phyloP scores from a whole-genome alignment of 192 early-diverging fungal species.

The Phycomyces nitens region DNA sequence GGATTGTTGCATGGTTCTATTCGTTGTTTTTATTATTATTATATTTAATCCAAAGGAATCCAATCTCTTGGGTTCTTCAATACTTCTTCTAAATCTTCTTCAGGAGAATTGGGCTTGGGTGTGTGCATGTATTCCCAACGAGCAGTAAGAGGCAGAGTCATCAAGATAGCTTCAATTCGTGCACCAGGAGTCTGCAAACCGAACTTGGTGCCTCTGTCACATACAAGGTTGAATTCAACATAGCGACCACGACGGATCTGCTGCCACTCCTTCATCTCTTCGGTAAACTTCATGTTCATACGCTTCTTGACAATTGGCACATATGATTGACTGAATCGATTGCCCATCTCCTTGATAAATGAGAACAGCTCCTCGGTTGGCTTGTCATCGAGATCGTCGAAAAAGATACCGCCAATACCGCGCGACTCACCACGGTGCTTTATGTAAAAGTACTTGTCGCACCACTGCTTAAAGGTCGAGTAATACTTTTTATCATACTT shows the following conservation, averaged over 20 bases:
- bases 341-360: constrained; percentile 83
- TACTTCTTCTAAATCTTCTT: constrained; percentile 74
- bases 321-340: constrained; percentile 79
- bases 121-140: constrained; percentile 92
- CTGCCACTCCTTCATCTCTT: constrained; percentile 87
- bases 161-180: constrained; percentile 92
- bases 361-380: constrained; percentile 71
- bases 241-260: constrained; percentile 92
- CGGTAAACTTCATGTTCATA: constrained; percentile 74
- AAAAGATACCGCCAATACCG: constrained; percentile 97
- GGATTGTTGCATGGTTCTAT: no score
- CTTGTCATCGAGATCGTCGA: constrained; percentile 88
- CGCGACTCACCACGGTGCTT: constrained; percentile 86
- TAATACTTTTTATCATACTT: constrained; percentile 82
- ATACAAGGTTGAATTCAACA: constrained; percentile 96
- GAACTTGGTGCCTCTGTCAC: constrained; percentile 98
- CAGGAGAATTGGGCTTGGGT: constrained; percentile 64
- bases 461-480: constrained; percentile 91
- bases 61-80: constrained; percentile 79
- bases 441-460: constrained; percentile 91
- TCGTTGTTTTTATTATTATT: neutral
- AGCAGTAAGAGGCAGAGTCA: constrained; percentile 90
- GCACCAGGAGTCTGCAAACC: constrained; percentile 94
- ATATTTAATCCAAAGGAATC: constrained; percentile 46
- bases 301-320: constrained; percentile 82